phyloP scores from a whole-genome alignment of 1,139 yeast species.

The Candida tropicalis region DNA sequence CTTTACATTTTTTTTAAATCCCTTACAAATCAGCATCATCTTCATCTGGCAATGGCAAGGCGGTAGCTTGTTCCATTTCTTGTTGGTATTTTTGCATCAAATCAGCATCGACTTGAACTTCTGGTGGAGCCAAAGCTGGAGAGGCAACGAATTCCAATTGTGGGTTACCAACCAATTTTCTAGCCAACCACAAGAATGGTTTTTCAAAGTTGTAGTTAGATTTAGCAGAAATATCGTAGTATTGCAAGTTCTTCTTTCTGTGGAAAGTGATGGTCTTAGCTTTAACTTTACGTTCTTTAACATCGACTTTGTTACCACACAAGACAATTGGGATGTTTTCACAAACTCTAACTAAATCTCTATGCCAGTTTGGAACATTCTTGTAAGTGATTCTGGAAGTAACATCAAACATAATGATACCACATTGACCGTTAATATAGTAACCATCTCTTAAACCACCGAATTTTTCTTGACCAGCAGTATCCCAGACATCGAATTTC shows the following conservation, averaged over 20 bases:
- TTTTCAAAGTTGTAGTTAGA: constrained; percentile 99
- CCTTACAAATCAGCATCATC: constrained; percentile 98
- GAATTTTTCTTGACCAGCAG: constrained; percentile 98
- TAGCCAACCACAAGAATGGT: constrained; percentile 99
- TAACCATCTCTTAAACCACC: constrained; percentile 99
- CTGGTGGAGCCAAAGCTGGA: constrained; percentile 99
- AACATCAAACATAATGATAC: constrained; percentile 99
- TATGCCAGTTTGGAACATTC: constrained; percentile 99
- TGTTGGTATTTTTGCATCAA: constrained; percentile 98
- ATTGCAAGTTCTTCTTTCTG: constrained; percentile 99
- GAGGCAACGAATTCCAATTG: constrained; percentile 98
- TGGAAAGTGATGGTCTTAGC: constrained; percentile 99
- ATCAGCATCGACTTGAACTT: constrained; percentile 94
- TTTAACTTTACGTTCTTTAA: constrained; percentile 99
- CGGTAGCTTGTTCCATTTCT: constrained; percentile 99
- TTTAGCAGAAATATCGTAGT: constrained; percentile 99
- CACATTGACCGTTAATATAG: constrained; percentile 99
- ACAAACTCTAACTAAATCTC: constrained; percentile 98
- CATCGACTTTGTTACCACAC: constrained; percentile 99
- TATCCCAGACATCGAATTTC: constrained; percentile 99
- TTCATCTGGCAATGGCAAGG: constrained; percentile 99
- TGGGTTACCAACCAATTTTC: constrained; percentile 98
- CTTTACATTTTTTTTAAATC: too few species aligned
- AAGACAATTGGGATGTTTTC: constrained; percentile 99
- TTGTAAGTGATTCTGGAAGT: constrained; percentile 99